Conservation (phyloP, 2,329 filamentous ascomycete species). For the Nothopassalora personata region DNA sequence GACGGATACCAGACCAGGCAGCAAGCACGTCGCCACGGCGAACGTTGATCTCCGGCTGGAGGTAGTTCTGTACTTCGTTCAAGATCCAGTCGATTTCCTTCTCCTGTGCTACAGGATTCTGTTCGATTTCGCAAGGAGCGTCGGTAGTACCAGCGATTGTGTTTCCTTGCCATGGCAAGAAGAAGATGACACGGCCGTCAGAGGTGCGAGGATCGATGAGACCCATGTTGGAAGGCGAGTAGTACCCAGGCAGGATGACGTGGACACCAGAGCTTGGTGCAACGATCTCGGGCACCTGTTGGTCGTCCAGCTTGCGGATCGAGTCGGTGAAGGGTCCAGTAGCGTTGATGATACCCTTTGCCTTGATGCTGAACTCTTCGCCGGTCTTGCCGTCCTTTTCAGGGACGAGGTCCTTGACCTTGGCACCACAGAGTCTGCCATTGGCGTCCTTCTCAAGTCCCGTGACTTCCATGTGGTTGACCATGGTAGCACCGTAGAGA, state of each 20-base stretch:
- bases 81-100: constrained; percentile 86
- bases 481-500: constrained; percentile 75
- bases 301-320: constrained; percentile 79
- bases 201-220: constrained; percentile 81
- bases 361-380: constrained; percentile 64
- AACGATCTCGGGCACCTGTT: constrained; percentile 67
- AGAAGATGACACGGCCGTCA: constrained; percentile 86
- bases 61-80: constrained; percentile 73
- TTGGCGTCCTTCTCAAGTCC: constrained; percentile 66
- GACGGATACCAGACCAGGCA: constrained; percentile 83
- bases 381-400: constrained; percentile 58
- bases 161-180: constrained; percentile 88
- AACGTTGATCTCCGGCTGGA: constrained; percentile 78
- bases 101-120: constrained; percentile 72
- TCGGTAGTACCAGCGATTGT: constrained; percentile 88
- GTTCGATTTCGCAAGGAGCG: constrained; percentile 64
- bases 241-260: constrained; percentile 81
- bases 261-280: constrained; percentile 82
- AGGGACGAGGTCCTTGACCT: constrained; percentile 63
- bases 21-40: constrained; percentile 82
- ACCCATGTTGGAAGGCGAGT: constrained; percentile 79
- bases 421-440: constrained; percentile 69
- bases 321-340: constrained; percentile 84
- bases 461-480: constrained; percentile 80
- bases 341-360: constrained; percentile 80